Evolutionary conservation across 2,329 filamentous ascomycete genomes (phyloP).

Genomic region (Trichophyton mentagrophytes): DNA sequence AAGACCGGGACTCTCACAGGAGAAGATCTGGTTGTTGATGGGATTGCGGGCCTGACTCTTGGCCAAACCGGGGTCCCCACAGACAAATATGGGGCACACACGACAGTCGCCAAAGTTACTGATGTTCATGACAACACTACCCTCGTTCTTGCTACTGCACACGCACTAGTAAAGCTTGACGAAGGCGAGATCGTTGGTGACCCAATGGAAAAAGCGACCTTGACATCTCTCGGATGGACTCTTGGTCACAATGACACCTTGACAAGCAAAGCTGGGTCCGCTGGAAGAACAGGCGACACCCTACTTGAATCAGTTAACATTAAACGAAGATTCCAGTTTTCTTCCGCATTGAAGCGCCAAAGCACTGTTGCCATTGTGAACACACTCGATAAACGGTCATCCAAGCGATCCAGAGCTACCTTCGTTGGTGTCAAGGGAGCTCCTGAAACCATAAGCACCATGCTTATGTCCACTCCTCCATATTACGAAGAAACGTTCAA

Average conservation of each 20-base stretch:
- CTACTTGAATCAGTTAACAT: constrained; percentile 68
- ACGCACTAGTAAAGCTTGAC: constrained; percentile 89
- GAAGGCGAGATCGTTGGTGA: constrained; percentile 96
- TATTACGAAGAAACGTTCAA: constrained; percentile 98
- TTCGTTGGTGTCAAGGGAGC: constrained; percentile 95
- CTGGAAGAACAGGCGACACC: constrained; percentile 34
- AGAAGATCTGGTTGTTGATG: constrained; percentile 92
- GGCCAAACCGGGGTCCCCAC: constrained; percentile 53
- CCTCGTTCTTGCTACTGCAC: constrained; percentile 83
- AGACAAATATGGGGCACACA: constrained; percentile 72
- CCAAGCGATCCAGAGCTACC: constrained; percentile 66
- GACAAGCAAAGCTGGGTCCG: constrained; percentile 45
- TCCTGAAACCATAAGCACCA: constrained; percentile 90
- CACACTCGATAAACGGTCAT: constrained; percentile 56
- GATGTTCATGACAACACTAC: constrained; percentile 69
- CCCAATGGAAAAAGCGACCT: constrained; percentile 96
- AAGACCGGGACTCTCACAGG: constrained; percentile 96
- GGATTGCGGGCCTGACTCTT: constrained; percentile 77
- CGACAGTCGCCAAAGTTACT: constrained; percentile 57
- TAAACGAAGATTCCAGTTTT: constrained; percentile 96
- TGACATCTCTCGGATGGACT: constrained; percentile 78
- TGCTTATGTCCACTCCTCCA: constrained; percentile 66
- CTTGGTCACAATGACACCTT: constrained; percentile 83
- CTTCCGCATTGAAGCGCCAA: constrained; percentile 87
- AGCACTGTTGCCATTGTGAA: constrained; percentile 82